Conservation (phyloP, 192 early-diverging fungal species). For the Cladochytrium replicatum region DNA sequence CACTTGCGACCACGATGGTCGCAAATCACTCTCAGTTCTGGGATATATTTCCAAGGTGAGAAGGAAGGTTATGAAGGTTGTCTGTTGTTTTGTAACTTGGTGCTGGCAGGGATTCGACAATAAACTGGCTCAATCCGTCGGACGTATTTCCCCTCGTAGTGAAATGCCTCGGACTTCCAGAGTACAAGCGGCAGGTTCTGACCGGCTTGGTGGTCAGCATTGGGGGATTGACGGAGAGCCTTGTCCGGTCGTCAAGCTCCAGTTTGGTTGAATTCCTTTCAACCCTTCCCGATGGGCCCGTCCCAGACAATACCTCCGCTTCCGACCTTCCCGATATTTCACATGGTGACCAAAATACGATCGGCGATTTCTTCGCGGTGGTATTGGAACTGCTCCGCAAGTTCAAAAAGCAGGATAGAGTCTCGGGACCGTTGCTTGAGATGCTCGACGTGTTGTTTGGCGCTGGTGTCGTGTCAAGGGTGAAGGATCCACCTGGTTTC, state of each 20-base stretch:
- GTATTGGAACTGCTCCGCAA: slow-evolving; percentile 16
- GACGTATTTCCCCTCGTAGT: slow-evolving; percentile 58
- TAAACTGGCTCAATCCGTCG: slow-evolving; percentile 53
- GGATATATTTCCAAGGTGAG: slow-evolving; percentile 7
- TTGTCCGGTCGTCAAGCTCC: slow-evolving; percentile 60
- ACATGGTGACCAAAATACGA: background rate
- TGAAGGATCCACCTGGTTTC: background rate
- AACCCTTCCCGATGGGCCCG: slow-evolving; percentile 22
- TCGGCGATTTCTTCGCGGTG: slow-evolving; percentile 25
- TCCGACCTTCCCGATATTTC: slow-evolving; percentile 6
- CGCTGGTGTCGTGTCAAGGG: slow-evolving; percentile 32
- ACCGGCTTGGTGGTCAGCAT: slow-evolving; percentile 64
- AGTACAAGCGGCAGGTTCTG: slow-evolving; percentile 49
- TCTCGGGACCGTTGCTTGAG: slow-evolving; percentile 57
- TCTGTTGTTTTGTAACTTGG: background rate
- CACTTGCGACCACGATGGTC: slow-evolving; percentile 6
- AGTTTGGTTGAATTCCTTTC: slow-evolving; percentile 50
- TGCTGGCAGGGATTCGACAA: slow-evolving; percentile 12
- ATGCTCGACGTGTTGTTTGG: slow-evolving; percentile 55
- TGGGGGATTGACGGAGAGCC: slow-evolving; percentile 68
- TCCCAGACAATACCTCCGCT: background rate
- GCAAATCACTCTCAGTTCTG: slow-evolving; percentile 8
- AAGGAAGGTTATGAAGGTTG: slow-evolving; percentile 1
- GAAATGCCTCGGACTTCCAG: slow-evolving; percentile 36
- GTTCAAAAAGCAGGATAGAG: slow-evolving; percentile 50